phyloP scores from a whole-genome alignment of 129 eudicot species.

The Silybum marianum region DNA sequence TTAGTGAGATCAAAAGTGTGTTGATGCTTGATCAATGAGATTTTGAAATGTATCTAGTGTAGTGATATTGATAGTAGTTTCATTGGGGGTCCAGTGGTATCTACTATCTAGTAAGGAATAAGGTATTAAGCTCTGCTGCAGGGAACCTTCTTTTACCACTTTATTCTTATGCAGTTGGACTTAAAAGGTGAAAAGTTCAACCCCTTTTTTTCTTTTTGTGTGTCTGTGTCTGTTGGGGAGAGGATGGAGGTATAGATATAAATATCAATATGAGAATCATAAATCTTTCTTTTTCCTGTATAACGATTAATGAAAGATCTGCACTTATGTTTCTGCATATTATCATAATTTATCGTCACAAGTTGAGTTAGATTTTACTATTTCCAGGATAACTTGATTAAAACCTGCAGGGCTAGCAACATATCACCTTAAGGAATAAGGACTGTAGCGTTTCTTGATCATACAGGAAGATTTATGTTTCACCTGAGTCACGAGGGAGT shows the following conservation, averaged over 20 bases:
- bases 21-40: conserved; percentile 7
- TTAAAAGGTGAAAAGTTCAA: conserved; percentile 31
- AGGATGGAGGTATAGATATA: neutral
- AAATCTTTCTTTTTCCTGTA: conserved; percentile 18
- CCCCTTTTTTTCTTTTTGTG: conserved; percentile 10
- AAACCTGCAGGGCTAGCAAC: neutral
- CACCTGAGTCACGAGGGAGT: neutral
- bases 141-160: conserved; percentile 4
- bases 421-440: neutral
- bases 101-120: conserved; percentile 12
- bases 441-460: neutral
- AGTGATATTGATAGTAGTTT: conserved; percentile 4
- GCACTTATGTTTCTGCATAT: neutral
- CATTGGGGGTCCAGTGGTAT: conserved; percentile 25
- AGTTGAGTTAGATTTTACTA: neutral
- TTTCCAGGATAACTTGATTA: neutral
- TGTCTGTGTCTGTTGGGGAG: neutral
- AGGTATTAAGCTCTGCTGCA: conserved; percentile 13
- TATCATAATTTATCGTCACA: neutral
- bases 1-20: neutral
- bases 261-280: conserved; percentile 11
- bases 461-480: neutral
- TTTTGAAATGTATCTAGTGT: neutral
- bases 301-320: neutral
- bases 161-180: conserved; percentile 21